These are phyloP conservation scores for Lentinus brumalis DNA, from an alignment of 768 basidiomycete genomes.

Conservation along the genomic window DNA sequence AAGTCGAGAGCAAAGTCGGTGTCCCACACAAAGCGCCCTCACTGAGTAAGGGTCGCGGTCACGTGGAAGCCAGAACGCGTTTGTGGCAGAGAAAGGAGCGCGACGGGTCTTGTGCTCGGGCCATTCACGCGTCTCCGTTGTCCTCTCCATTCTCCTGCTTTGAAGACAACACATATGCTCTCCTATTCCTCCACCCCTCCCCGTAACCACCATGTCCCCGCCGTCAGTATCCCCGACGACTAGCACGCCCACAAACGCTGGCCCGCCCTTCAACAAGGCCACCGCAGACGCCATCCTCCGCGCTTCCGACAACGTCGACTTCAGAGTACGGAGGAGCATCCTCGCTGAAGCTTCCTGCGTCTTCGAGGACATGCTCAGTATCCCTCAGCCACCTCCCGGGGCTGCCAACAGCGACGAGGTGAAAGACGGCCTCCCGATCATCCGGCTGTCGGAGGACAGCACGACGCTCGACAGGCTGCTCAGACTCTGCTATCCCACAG, in stretches of 20 bases:
- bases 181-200: background rate
- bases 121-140: background rate
- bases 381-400: slow-evolving; percentile 16
- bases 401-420: slow-evolving; percentile 12
- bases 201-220: slow-evolving; percentile 1
- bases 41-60: slow-evolving; percentile 14
- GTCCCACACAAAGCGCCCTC: background rate
- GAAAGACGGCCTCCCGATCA: slow-evolving; percentile 16
- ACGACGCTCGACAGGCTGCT: slow-evolving; percentile 17
- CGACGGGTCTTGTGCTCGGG: background rate
- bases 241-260: slow-evolving; percentile 8
- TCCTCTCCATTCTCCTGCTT: background rate
- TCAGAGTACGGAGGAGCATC: slow-evolving; percentile 17
- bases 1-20: slow-evolving; percentile 11
- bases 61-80: slow-evolving; percentile 9
- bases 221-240: background rate
- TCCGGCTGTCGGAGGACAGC: slow-evolving; percentile 19
- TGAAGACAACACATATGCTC: too few relatives aligned
- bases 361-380: slow-evolving; percentile 25
- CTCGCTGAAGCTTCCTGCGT: slow-evolving; percentile 20
- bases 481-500: slow-evolving; percentile 22
- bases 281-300: slow-evolving; percentile 22
- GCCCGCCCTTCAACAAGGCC: slow-evolving; percentile 20
- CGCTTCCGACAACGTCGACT: slow-evolving; percentile 21
- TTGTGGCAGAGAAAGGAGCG: background rate